These are phyloP conservation scores for Candida alai DNA, from an alignment of 805 yeast species.

Conservation along the genomic window DNA sequence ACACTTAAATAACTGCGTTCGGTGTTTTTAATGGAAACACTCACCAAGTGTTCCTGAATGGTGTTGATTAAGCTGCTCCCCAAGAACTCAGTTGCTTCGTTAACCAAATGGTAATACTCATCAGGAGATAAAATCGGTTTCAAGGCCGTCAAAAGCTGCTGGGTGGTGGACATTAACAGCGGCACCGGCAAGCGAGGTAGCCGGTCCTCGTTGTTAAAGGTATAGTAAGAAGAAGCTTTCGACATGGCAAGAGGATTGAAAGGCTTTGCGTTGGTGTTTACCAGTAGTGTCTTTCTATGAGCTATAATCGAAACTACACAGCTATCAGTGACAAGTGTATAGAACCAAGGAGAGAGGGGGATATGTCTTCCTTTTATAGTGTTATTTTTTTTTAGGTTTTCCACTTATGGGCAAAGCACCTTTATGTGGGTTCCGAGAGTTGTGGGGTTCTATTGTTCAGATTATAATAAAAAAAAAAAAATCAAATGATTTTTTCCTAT, in stretches of 20 bases:
- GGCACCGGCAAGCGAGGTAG: slow-evolving; percentile 68
- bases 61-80: slow-evolving; percentile 37
- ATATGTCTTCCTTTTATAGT: no score
- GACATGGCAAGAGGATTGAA: neutral
- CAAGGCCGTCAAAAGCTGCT: slow-evolving; percentile 51
- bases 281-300: no score
- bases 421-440: no score
- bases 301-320: no score
- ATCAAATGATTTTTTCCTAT: no score
- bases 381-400: no score
- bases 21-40: slow-evolving; percentile 40
- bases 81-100: slow-evolving; percentile 44
- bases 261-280: no score
- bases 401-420: no score
- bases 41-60: slow-evolving; percentile 52
- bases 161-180: slow-evolving; percentile 43
- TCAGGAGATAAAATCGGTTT: slow-evolving; percentile 56
- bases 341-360: no score
- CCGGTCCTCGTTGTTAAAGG: slow-evolving; percentile 37
- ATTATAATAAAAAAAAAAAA: no score
- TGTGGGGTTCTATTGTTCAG: no score
- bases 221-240: slow-evolving; percentile 11
- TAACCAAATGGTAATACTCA: slow-evolving; percentile 44
- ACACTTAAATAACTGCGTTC: slow-evolving; percentile 51
- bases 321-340: no score